Evolutionary conservation across 306 rosid genomes (phyloP).

Genomic region (Prunus padus): DNA sequence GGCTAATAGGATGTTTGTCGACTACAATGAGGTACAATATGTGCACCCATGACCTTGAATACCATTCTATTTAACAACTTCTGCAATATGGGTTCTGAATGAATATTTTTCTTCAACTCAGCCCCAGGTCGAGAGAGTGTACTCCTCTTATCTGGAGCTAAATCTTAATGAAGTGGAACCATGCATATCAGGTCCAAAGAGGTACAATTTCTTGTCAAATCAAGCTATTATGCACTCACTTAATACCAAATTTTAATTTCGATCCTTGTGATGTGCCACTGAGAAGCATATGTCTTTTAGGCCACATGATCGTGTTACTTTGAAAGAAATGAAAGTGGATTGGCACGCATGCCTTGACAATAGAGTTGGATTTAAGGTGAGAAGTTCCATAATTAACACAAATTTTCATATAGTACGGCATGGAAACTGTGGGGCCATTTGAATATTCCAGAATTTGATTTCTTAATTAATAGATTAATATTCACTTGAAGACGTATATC

Average conservation of each 20-base stretch:
- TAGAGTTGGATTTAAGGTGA: constrained; percentile 96
- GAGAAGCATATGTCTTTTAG: constrained; percentile 46
- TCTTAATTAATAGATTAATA: not conserved
- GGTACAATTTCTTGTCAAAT: constrained; percentile 40
- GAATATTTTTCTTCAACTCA: constrained; percentile 38
- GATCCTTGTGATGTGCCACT: constrained; percentile 16
- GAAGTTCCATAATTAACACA: not conserved
- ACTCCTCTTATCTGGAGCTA: constrained; percentile 78
- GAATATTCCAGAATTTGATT: not conserved
- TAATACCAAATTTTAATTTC: constrained; percentile 8
- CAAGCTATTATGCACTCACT: constrained; percentile 17
- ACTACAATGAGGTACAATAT: constrained; percentile 68
- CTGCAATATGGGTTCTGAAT: constrained; percentile 26
- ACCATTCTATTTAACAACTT: constrained; percentile 1
- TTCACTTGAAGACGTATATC: not conserved
- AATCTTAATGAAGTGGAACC: constrained; percentile 83
- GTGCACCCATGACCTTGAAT: not conserved
- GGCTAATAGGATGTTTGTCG: constrained; percentile 89
- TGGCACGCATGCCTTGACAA: constrained; percentile 91
- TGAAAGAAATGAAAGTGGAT: constrained; percentile 90
- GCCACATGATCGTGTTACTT: constrained; percentile 94
- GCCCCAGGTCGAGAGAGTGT: constrained; percentile 80
- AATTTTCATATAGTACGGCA: not conserved
- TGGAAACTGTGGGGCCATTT: not conserved
- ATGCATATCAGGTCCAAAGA: constrained; percentile 95